Evolutionary conservation across 768 basidiomycete species (phyloP).

Genomic region (Kwoniella sp.): DNA sequence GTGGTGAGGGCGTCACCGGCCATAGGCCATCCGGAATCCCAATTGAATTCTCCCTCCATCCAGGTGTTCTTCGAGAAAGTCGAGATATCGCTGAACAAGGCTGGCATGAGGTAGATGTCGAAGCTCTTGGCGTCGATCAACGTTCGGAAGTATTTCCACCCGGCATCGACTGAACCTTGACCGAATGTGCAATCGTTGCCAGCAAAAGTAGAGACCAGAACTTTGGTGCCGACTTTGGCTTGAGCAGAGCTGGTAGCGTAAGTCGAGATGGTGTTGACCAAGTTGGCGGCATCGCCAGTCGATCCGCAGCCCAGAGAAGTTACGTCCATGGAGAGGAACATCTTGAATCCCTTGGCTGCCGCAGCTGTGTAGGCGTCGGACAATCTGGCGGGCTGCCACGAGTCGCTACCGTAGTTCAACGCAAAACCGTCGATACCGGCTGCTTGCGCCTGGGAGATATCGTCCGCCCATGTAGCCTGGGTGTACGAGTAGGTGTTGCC

Average conservation of each 20-base stretch:
- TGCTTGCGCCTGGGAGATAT: constrained; percentile 50
- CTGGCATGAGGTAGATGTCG: constrained; percentile 29
- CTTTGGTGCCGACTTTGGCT: constrained; percentile 51
- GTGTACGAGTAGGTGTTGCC: constrained; percentile 55
- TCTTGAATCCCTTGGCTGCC: constrained; percentile 38
- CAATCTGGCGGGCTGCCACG: constrained; percentile 51
- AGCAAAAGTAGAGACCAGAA: constrained; percentile 55
- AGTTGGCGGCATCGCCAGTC: constrained; percentile 30
- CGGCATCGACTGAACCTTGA: constrained; percentile 38
- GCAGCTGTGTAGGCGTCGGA: constrained; percentile 54
- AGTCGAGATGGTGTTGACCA: constrained; percentile 38
- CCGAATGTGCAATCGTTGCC: constrained; percentile 56
- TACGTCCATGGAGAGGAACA: constrained; percentile 54
- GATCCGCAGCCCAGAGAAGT: constrained; percentile 44
- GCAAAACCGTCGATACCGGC: constrained; percentile 58
- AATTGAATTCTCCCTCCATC: constrained; percentile 58
- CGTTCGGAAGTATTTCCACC: constrained; percentile 48
- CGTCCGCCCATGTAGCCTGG: constrained; percentile 48
- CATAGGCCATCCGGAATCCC: constrained; percentile 79
- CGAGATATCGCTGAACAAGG: constrained; percentile 36
- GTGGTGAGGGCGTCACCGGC: constrained; percentile 57
- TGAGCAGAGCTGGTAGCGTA: constrained; percentile 47
- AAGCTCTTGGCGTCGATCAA: constrained; percentile 21
- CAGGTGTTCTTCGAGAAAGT: constrained; percentile 55
- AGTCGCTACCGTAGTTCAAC: constrained; percentile 55